Evolutionary conservation across 2,329 filamentous ascomycete genomes (phyloP).

Genomic region (Aspergillus hiratsukae): DNA sequence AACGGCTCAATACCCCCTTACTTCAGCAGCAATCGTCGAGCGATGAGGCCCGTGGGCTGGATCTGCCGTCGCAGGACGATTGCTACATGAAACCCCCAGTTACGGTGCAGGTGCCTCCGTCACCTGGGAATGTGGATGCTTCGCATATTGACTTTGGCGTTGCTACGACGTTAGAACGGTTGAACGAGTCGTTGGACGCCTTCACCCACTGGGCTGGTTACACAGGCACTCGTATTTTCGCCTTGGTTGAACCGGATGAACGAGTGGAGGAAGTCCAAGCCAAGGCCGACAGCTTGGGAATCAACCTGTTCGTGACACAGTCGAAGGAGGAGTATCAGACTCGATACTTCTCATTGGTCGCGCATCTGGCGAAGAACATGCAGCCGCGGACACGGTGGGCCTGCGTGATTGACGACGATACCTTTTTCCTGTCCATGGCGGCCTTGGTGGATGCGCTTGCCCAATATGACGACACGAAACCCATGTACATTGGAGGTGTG

Average conservation of each 20-base stretch:
- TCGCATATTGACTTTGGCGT: conserved; percentile 55
- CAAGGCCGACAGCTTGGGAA: conserved; percentile 34
- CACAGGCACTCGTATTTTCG: conserved; percentile 50
- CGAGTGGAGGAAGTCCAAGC: conserved; percentile 25
- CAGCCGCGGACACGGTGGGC: conserved; percentile 50
- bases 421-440: conserved; percentile 56
- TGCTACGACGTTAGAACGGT: conserved; percentile 49
- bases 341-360: conserved; percentile 55
- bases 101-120: conserved; percentile 44
- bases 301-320: conserved; percentile 40
- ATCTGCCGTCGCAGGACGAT: conserved; percentile 21
- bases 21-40: conserved; percentile 12
- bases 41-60: not conserved
- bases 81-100: conserved; percentile 45
- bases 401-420: conserved; percentile 59
- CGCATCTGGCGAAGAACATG: conserved; percentile 45
- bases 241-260: conserved; percentile 45
- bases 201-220: conserved; percentile 55
- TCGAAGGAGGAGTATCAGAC: conserved; percentile 39
- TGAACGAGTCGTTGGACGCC: conserved; percentile 48
- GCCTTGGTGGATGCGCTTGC: conserved; percentile 47
- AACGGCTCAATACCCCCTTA: conserved; percentile 24
- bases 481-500: conserved; percentile 54
- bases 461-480: conserved; percentile 46
- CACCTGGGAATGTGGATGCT: conserved; percentile 42